Evolutionary conservation across 768 basidiomycete genomes (phyloP).

Genomic region (Auricularia heimuer): DNA sequence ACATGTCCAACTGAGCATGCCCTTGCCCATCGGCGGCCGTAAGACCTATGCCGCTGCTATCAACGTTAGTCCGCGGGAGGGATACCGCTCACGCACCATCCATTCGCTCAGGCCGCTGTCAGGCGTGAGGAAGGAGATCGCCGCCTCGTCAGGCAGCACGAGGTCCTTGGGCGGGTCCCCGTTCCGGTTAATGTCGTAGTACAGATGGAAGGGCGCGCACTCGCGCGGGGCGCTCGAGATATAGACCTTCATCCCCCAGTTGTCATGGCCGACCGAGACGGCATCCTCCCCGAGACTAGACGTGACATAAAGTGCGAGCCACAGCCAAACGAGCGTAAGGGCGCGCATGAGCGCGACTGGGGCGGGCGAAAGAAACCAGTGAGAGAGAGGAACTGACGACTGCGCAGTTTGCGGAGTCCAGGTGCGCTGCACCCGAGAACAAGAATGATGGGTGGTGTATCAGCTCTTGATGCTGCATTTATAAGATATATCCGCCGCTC

Average conservation of each 20-base stretch:
- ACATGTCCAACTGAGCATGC: not conserved
- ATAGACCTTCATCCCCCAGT: not conserved
- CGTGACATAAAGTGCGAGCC: too few species aligned
- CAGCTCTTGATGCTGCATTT: too few species aligned
- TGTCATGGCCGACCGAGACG: not conserved
- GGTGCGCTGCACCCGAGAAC: too few species aligned
- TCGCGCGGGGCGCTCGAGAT: not conserved
- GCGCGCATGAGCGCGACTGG: too few species aligned
- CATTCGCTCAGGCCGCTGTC: not conserved
- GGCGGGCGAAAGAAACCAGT: too few species aligned
- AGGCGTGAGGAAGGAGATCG: not conserved
- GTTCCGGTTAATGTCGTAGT: not conserved
- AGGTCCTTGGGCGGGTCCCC: not conserved
- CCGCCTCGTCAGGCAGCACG: not conserved
- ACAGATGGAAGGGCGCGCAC: not conserved
- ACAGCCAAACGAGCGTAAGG: too few species aligned
- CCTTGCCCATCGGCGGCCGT: not conserved
- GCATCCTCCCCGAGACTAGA: not conserved
- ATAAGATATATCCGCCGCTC: too few species aligned
- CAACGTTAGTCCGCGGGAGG: not conserved
- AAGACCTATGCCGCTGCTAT: not conserved
- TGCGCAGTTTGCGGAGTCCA: too few species aligned
- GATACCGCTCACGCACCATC: not conserved
- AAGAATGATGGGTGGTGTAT: too few species aligned
- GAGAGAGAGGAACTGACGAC: too few species aligned